phyloP scores from a whole-genome alignment of 805 yeast genomes.

The Wickerhamomyces tratensis region DNA sequence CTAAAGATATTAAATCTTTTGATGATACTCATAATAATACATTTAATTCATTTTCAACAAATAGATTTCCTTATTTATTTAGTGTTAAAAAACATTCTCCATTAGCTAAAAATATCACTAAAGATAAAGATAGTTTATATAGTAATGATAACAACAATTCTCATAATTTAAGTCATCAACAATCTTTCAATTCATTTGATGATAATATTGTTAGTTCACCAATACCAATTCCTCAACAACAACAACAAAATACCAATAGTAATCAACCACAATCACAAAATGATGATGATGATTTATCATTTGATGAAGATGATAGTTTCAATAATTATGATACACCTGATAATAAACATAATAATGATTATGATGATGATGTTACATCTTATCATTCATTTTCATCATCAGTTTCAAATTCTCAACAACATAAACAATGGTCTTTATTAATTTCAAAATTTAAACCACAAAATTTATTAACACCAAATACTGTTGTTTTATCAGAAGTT shows the following conservation, averaged over 20 bases:
- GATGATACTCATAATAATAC: no score
- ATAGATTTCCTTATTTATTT: background rate
- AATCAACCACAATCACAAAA: no score
- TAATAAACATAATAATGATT: background rate
- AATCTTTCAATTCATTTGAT: no score
- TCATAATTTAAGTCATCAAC: no score
- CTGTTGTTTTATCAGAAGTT: constrained; percentile 13
- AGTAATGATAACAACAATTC: no score
- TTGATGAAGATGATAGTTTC: no score
- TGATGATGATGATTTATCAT: no score
- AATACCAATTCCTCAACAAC: background rate
- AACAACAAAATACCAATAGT: no score
- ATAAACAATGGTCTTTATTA: constrained; percentile 10
- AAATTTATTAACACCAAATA: constrained; percentile 3
- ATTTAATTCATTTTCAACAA: background rate
- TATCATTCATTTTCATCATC: background rate
- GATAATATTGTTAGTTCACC: background rate
- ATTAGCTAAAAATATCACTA: background rate
- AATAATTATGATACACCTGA: no score
- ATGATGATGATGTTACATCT: background rate
- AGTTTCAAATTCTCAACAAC: constrained; percentile 1
- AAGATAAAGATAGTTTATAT: background rate
- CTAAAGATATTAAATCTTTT: no score
- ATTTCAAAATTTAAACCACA: constrained; percentile 7
- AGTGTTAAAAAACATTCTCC: background rate